Evolutionary conservation across 2,329 filamentous ascomycete species (phyloP).

Genomic region (Fusarium sp.): DNA sequence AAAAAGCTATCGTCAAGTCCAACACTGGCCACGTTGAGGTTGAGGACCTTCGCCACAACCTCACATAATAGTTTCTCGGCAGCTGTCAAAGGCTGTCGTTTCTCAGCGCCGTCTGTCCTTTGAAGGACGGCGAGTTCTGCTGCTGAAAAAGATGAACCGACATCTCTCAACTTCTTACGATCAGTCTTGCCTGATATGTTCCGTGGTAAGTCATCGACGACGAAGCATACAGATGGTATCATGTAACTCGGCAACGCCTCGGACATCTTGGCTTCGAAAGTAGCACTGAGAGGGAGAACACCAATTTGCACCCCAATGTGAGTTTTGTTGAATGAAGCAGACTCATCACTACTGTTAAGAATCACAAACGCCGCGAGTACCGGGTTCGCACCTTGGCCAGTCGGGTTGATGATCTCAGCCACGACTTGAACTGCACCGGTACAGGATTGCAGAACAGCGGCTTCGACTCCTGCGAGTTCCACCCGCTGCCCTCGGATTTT

Average conservation of each 20-base stretch:
- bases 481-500: constrained; percentile 69
- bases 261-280: constrained; percentile 2
- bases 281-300: neutral
- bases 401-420: constrained; percentile 6
- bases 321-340: neutral
- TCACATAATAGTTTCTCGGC: constrained; percentile 5
- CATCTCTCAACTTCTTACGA: constrained; percentile 8
- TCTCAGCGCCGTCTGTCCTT: neutral
- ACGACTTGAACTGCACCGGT: neutral
- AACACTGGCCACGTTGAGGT: constrained; percentile 1
- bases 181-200: constrained; percentile 16
- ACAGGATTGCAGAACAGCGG: neutral
- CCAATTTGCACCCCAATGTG: constrained; percentile 3
- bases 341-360: neutral
- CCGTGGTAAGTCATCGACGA: constrained; percentile 4
- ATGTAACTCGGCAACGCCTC: constrained; percentile 11
- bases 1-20: constrained; percentile 18
- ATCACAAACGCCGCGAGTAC: constrained; percentile 12
- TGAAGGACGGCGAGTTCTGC: constrained; percentile 8
- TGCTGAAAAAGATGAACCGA: constrained; percentile 15
- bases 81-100: constrained; percentile 4
- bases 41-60: constrained; percentile 2
- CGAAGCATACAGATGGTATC: constrained; percentile 20
- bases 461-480: constrained; percentile 54
- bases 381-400: neutral